phyloP scores from a whole-genome alignment of 192 early-diverging fungal genomes.

The Gaertneriomyces sp. region DNA sequence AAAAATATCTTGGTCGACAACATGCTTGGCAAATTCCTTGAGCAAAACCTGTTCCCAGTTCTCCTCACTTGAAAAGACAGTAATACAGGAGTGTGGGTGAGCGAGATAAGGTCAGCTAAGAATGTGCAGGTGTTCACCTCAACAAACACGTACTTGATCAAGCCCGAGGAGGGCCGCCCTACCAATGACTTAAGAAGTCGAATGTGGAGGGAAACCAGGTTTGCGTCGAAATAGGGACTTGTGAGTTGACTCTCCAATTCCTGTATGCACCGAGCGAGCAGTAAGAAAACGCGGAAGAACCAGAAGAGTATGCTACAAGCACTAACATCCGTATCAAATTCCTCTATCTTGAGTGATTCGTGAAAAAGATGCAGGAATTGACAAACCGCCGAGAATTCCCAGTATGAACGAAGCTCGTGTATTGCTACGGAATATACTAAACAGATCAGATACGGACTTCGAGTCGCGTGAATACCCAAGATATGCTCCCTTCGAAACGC shows the following conservation, averaged over 20 bases:
- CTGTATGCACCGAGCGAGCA: too few species aligned
- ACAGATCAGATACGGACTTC: background rate
- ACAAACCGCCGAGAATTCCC: constrained; percentile 66
- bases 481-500: too few species aligned
- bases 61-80: constrained; percentile 29
- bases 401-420: constrained; percentile 44
- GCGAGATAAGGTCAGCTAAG: background rate
- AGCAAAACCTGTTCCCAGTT: constrained; percentile 32
- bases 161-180: constrained; percentile 33
- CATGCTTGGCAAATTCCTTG: constrained; percentile 35
- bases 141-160: constrained; percentile 36
- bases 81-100: background rate
- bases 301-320: too few species aligned
- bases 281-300: too few species aligned
- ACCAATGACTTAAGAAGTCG: constrained; percentile 47
- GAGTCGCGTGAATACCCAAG: background rate
- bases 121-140: too few species aligned
- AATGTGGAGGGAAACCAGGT: constrained; percentile 42
- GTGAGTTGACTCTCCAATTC: constrained; percentile 33
- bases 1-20: constrained; percentile 39
- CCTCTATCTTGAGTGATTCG: constrained; percentile 40
- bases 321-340: constrained; percentile 61
- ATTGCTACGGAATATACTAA: background rate
- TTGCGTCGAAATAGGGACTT: constrained; percentile 4
- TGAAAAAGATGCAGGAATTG: constrained; percentile 70